Base-by-base conservation (phyloP, 2,329 filamentous ascomycete genomes). In the Calonectria pseudoreteaudii region DNA sequence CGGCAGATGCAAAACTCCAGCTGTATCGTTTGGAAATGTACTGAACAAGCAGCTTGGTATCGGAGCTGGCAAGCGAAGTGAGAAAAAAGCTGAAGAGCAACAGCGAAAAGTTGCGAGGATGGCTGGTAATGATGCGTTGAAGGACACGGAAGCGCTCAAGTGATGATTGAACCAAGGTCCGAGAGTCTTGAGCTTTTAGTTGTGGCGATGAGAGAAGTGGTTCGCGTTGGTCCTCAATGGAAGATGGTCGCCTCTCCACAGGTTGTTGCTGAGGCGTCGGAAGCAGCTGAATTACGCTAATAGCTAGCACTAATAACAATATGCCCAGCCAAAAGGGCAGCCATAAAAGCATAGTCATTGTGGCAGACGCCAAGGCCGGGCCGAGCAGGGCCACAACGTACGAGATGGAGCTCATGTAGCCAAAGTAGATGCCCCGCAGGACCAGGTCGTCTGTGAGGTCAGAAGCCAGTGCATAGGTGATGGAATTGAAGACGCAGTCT, bases 401-500 rank as follows among this genome's bases (percentile, higher is more conserved):
- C 3, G 87, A 84, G 8, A 88, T 79, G 4, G 88, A 88, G 76
- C 86, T 87, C 82, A 88, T 87, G 80, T 88, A 88, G 38, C 87
- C 87, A 76, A 89, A 89, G 76, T 87, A 88, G 2, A 87, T 86
- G 11, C 87, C 87, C 10, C 87, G 87, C 81, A 85, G 80, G 8
- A 86, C 83, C 56, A 84, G 82, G 65, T 89, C 86, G 7, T 87
- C 84, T 0, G 87, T 86, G 28, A 87, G 78, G 1, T 83, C 82
- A 0, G 88, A 85, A 0, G 87, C 86, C 7, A 89, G 83, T 1
- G 86, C 81, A 66, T 88, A 89, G 3, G 86, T 83, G 52, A 89
- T 85, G 26, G 88, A 88, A 72, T 88, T 88, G 77, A 89, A 87
- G 18, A 89, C 86, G 31, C 87, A 89, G 72, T 89, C 88, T 18